Base-by-base conservation (phyloP, 345 rosid species). In the Ceriops tagal region DNA sequence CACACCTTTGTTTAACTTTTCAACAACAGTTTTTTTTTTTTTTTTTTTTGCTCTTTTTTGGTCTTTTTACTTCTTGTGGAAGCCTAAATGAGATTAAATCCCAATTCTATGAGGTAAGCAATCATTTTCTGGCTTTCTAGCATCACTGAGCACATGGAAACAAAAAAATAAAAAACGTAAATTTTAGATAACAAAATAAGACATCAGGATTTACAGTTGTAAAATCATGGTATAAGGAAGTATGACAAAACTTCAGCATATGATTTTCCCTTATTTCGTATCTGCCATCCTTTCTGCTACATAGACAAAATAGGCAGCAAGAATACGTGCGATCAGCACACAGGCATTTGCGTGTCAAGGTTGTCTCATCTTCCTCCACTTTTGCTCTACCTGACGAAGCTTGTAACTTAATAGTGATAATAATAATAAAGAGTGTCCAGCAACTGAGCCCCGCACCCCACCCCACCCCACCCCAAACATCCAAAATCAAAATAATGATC, bases 1-100 rank as follows among this genome's bases (percentile, higher is more conserved):
- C 73, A 78, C 73, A 79, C 78, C 85, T 82, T 82, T 51, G 59
- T 63, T 56, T 47, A 62, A 69, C 76, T 71, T 75, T 69, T 28
- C 27, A 58, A 47, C 53, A 47, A 56, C 30, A 47, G 35, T 27
- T 61, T 15, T 31, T 31, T 31, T n/a, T 43, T 9, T 21, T 37
- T 53, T 55, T 7, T 6, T 6, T 6, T 34, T 34, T 26, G n/a
- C n/a, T n/a, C n/a, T n/a, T 24, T 24, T 24, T 24, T 0, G 26
- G 1, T 0, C 26, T 24, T 6, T 28, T 28, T 28, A 28, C 26
- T 24, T 43, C 49, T 11, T 5, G 5, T 20, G 57, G 22, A n/a
- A 8, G 20, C 21, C 6, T 53, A 2, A 6, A 21, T 8, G 57
- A 53, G 57, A n/a, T 53, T 13, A 6, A 52, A 53, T 53, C 57